Conservation (phyloP, 352 stramenopile genomes). For the Globisporangium takayamanum region DNA sequence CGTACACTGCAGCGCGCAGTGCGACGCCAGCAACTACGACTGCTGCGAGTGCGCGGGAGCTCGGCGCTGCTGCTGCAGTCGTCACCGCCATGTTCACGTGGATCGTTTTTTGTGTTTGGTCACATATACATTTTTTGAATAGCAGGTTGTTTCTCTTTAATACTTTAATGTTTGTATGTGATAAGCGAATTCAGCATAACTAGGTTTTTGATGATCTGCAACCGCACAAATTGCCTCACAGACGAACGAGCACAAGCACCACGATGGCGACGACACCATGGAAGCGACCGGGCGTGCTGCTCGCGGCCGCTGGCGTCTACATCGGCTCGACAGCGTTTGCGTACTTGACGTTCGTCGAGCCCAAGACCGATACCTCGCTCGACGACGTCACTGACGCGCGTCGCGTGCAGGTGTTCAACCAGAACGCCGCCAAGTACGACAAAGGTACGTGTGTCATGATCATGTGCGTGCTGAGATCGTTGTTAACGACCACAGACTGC, state of each 20-base stretch:
- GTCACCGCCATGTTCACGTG: background rate
- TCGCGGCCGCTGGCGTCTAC: conserved; percentile 56
- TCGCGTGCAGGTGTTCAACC: conserved; percentile 60
- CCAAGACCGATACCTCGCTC: conserved; percentile 20
- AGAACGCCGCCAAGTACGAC: conserved; percentile 70
- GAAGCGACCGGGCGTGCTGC: conserved; percentile 44
- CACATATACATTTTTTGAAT: background rate
- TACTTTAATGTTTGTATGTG: background rate
- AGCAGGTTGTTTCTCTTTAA: background rate
- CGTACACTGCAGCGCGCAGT: conserved; percentile 35
- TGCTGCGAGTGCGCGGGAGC: conserved; percentile 7
- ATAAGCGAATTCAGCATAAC: background rate
- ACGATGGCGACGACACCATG: conserved; percentile 23
- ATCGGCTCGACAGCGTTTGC: conserved; percentile 39
- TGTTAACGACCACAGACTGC: too few relatives aligned
- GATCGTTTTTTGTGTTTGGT: background rate
- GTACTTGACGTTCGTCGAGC: conserved; percentile 75
- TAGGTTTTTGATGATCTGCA: background rate
- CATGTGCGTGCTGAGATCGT: background rate
- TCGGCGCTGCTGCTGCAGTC: background rate
- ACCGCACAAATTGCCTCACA: background rate
- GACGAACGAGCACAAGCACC: background rate
- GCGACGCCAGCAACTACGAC: conserved; percentile 27
- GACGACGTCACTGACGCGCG: conserved; percentile 39
- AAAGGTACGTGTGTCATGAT: conserved; percentile 21